Evolutionary conservation across 2,329 filamentous ascomycete species (phyloP).

Genomic region (Fusarium mundagurra): DNA sequence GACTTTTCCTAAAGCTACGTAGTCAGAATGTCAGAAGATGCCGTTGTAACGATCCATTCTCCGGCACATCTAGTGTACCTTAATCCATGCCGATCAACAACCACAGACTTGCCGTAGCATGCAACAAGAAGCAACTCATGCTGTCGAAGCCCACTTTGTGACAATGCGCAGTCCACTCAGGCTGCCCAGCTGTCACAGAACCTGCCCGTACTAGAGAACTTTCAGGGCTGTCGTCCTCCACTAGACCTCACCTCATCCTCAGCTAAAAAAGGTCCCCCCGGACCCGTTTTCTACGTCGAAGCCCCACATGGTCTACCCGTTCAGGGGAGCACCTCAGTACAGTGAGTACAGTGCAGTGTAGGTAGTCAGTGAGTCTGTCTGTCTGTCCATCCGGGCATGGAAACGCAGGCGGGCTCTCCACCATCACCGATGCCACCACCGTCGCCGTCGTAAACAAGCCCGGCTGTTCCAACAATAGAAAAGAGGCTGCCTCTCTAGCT

Average conservation of each 20-base stretch:
- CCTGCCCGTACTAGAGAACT: background rate
- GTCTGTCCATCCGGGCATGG: background rate
- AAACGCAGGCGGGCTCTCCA: background rate
- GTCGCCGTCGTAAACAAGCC: slow-evolving; percentile 31
- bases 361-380: background rate
- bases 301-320: slow-evolving; percentile 17
- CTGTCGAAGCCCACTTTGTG: background rate
- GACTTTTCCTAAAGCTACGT: slow-evolving; percentile 1
- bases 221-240: slow-evolving; percentile 24
- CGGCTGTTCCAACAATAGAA: slow-evolving; percentile 35
- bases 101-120: background rate
- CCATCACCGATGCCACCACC: slow-evolving; percentile 30
- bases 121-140: background rate
- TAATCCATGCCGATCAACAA: slow-evolving; percentile 13
- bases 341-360: background rate
- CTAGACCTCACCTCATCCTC: slow-evolving; percentile 32
- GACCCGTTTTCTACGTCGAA: slow-evolving; percentile 16
- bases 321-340: slow-evolving; percentile 22
- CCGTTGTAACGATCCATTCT: slow-evolving; percentile 21
- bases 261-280: slow-evolving; percentile 31
- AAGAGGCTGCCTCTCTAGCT: slow-evolving; percentile 30
- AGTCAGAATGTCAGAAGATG: slow-evolving; percentile 1
- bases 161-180: background rate
- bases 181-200: slow-evolving; percentile 6
- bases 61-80: slow-evolving; percentile 6